A percentile compares a stretch with the other conserved stretches of the same genome.
phyloP scores from a whole-genome alignment of 495 filamentous ascomycete genomes.

The Podospora pseudopauciseta region DNA sequence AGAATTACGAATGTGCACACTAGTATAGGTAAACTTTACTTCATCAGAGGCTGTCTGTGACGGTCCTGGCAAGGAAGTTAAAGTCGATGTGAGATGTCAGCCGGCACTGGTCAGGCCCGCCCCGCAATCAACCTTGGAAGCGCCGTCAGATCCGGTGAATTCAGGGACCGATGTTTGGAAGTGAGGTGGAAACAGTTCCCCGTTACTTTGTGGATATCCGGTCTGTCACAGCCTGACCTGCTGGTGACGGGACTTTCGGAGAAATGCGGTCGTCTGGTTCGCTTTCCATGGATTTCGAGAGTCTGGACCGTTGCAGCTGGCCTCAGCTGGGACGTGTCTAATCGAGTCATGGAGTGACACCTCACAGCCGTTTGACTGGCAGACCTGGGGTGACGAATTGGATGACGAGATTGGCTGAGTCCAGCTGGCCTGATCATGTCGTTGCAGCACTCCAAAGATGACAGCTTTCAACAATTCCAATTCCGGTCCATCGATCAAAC shows the following conservation, averaged over 20 bases:
- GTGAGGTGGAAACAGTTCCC: no score
- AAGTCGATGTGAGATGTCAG: background rate
- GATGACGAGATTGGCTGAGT: background rate
- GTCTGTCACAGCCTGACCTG: background rate
- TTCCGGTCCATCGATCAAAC: background rate
- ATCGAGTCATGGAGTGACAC: constrained; percentile 7
- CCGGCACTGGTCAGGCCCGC: background rate
- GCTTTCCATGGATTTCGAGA: constrained; percentile 1
- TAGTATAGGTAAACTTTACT: background rate
- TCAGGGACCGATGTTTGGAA: background rate
- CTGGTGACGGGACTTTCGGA: background rate
- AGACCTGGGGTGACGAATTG: constrained; percentile 10
- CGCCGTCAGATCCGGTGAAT: background rate
- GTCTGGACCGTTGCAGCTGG: background rate
- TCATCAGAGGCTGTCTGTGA: background rate
- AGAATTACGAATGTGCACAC: background rate
- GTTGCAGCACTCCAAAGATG: background rate
- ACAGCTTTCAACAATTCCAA: background rate
- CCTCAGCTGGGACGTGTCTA: background rate
- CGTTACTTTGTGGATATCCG: background rate
- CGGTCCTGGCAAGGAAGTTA: background rate
- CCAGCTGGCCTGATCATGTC: background rate
- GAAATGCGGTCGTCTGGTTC: background rate
- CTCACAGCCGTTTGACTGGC: background rate
- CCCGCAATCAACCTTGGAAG: background rate